Base-by-base conservation (phyloP, 2,329 filamentous ascomycete species). In the Colletotrichum nymphaeae region DNA sequence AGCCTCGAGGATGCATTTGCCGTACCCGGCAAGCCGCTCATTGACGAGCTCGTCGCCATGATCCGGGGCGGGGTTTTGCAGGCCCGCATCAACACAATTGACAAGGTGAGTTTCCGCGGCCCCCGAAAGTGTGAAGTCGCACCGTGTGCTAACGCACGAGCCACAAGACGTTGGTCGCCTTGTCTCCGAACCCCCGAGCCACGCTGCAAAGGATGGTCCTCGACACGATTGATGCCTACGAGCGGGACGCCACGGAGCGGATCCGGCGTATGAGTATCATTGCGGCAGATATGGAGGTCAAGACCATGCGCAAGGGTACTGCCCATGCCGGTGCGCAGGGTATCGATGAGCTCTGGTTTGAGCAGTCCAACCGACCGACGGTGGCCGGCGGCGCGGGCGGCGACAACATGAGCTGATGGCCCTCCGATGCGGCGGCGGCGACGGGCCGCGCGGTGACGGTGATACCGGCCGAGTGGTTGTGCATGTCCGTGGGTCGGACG, bases 1-100 rank as follows among this genome's bases (percentile, higher is more conserved):
- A 95, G 91, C 74, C 90, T 99, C 86, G 91, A 93, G 9, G 86
- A 89, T 46, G 92, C 94, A 2, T 98, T 99, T 81, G 91, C 91
- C 0, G 85, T 87, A 2, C 85, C 90, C 0, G 89, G 89, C 4
- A 84, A 88, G 74, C 87, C 89, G 4, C 91, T 96, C 59, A 92
- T 95, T 78, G 84, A 87, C 28, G 97, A 99, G 82, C 86, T 98
- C 37, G 89, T 93, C 32, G 81, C 83, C 0, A 93, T 98, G 90
- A 98, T 99, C 77, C 88, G 92, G 64, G 86, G 87, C 14, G 91
- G 92, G 8, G 88, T 88, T 1, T 85, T 99, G 12, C 88, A 95
- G 76, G 95, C 95, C 8, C 90, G 95, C 32, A 93, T 99, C 73
- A 95, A 99, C 80, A 89, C 94, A 0, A 94, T 97, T 72, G 93